These are phyloP conservation scores for Solanum sitiens DNA, from an alignment of 257 asterid genomes.

Conservation along the genomic window DNA sequence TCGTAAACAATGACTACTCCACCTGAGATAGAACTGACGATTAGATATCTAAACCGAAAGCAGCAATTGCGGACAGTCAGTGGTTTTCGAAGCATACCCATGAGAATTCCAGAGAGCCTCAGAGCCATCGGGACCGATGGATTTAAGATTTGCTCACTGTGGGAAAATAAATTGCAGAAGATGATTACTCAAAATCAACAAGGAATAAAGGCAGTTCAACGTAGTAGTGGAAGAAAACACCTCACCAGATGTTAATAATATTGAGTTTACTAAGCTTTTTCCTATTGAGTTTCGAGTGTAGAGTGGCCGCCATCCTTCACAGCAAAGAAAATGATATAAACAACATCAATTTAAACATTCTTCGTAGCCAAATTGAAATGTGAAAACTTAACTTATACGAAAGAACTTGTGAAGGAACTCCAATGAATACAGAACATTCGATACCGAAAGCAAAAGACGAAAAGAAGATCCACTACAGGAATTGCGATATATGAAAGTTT, in stretches of 20 bases:
- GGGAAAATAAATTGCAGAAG: background rate
- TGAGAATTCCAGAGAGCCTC: slow-evolving; percentile 90
- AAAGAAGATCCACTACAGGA: background rate
- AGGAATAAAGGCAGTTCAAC: background rate
- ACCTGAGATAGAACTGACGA: slow-evolving; percentile 26
- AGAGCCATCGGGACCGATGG: slow-evolving; percentile 97
- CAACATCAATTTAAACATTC: background rate
- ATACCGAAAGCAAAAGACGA: background rate
- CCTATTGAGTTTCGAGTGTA: slow-evolving; percentile 70
- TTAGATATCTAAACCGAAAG: background rate
- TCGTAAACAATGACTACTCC: slow-evolving; percentile 94
- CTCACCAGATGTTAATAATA: slow-evolving; percentile 70
- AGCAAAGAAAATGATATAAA: background rate
- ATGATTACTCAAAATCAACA: background rate
- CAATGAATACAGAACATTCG: background rate
- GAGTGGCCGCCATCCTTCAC: slow-evolving; percentile 96
- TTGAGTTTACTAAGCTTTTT: slow-evolving; percentile 64
- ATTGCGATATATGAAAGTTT: background rate
- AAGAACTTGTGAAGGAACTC: background rate
- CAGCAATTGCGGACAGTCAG: background rate
- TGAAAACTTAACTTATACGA: background rate
- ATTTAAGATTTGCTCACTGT: slow-evolving; percentile 78
- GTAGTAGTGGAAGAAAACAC: background rate
- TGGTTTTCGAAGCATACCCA: slow-evolving; percentile 44
- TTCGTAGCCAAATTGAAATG: background rate